Evolutionary conservation across 169 alveolate genomes (phyloP), one percentile per base, ranked within the genome.

Genomic region (Cryptosporidium viatorum): DNA sequence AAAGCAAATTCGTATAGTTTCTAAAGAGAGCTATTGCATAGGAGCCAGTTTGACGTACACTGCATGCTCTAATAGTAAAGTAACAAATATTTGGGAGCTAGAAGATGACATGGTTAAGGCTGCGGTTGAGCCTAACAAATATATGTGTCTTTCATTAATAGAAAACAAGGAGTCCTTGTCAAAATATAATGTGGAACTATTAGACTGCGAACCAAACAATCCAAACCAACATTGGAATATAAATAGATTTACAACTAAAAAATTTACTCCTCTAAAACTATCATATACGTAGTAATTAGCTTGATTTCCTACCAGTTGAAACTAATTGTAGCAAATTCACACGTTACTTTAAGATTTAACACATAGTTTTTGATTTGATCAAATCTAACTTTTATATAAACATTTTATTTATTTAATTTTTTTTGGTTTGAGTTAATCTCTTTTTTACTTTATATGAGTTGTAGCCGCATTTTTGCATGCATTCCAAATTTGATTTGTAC

Each of bases 21-120:
- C 70, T 8, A 80, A 33, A 31, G 89, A 80, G 39, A 80, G 74
- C 35, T 80, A 39, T 29, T 80, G 89, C 31, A 62, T 80, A 18
- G 75, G 89, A 12, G 14, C 23, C 5, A 21, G n/a, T 14, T 31
- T 80, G 31, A 35, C 7, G 6, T 73, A 37, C 12, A 21, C 43
- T 55, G 26, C 60, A 33, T 73, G 86, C 39, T 48, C 86, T 37
- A 73, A 55, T 43, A 26, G 26, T 29, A 71, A 73, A 55, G 16
- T 31, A 26, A 73, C 86, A 29, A 59, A 62, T 3, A 55, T 73
- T 73, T 73, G 86, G 86, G 6, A 3, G 29, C 39, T 73, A 14
- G 86, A 73, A 10, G 23, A 73, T 73, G 71, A 73, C 9, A 31
- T 35, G 39, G 33, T 73, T 33, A 73, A 73, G 33, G 58, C 86